A percentile compares a stretch with the other conserved stretches of the same genome.
These are phyloP conservation scores for Rhodomyrtus tomentosa DNA, from an alignment of 345 rosid genomes.

Conservation along the genomic window DNA sequence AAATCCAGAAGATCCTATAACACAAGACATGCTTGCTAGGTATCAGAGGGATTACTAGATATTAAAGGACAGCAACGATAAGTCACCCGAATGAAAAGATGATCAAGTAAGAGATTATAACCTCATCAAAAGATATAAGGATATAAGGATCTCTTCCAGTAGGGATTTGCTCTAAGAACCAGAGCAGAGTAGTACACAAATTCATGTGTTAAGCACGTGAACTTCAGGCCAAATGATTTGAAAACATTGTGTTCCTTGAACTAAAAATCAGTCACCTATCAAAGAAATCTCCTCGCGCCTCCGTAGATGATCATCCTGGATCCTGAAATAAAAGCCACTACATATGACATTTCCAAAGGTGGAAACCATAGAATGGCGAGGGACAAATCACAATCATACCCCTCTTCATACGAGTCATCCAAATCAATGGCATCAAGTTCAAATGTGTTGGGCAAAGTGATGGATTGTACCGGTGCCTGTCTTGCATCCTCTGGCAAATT, in stretches of 20 bases:
- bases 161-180: constrained; percentile 52
- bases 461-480: constrained; percentile 49
- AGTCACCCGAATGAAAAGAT: background rate
- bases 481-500: constrained; percentile 58
- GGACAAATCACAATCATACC: constrained; percentile 9
- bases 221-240: background rate
- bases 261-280: constrained; percentile 16
- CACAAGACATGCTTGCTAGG: background rate
- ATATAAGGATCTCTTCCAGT: constrained; percentile 42
- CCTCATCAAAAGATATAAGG: constrained; percentile 63
- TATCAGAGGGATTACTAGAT: background rate
- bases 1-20: background rate
- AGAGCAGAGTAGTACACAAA: background rate
- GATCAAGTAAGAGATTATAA: constrained; percentile 1
- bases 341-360: background rate
- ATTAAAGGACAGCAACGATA: background rate
- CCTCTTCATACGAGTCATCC: constrained; percentile 15
- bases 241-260: background rate
- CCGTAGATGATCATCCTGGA: constrained; percentile 34
- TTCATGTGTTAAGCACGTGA: background rate
- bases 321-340: constrained; percentile 13
- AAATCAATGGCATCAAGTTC: constrained; percentile 53
- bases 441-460: constrained; percentile 60
- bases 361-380: background rate
- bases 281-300: constrained; percentile 68